phyloP scores from a whole-genome alignment of 2,329 filamentous ascomycete genomes.

The Zymoseptoria pseudotritici region DNA sequence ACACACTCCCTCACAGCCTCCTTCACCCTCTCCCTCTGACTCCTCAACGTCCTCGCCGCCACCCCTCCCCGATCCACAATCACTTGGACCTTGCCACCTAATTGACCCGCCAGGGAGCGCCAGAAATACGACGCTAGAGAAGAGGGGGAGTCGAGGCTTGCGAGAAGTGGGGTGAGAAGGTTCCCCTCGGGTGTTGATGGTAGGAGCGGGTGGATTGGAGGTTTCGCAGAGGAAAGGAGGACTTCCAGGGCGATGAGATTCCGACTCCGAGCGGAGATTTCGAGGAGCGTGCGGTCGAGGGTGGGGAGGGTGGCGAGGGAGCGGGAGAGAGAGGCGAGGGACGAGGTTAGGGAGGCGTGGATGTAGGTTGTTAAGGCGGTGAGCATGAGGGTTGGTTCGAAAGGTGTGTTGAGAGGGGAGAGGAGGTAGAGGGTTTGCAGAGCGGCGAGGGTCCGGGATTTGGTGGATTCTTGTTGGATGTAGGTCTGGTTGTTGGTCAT shows the following conservation, averaged over 20 bases:
- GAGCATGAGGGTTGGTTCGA: conserved; percentile 64
- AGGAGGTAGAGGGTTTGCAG: conserved; percentile 72
- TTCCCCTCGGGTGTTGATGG: conserved; percentile 30
- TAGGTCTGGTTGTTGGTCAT: conserved; percentile 36
- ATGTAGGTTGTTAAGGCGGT: conserved; percentile 74
- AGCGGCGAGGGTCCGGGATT: conserved; percentile 64
- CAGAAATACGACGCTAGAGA: conserved; percentile 89
- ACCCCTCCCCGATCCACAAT: conserved; percentile 77
- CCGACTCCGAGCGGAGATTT: conserved; percentile 78
- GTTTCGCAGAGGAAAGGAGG: conserved; percentile 61
- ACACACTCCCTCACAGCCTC: conserved; percentile 80
- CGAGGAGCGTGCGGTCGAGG: conserved; percentile 71
- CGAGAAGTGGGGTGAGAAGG: conserved; percentile 61
- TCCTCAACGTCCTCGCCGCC: conserved; percentile 69
- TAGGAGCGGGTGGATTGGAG: conserved; percentile 63
- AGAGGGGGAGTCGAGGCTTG: conserved; percentile 60
- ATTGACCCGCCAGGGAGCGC: conserved; percentile 72
- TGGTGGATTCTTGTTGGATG: conserved; percentile 64
- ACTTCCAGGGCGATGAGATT: conserved; percentile 83
- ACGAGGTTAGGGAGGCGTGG: conserved; percentile 70
- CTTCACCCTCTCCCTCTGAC: conserved; percentile 65
- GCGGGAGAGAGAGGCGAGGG: conserved; percentile 64
- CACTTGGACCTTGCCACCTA: conserved; percentile 73
- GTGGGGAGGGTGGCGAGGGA: conserved; percentile 72
- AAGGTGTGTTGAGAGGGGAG: conserved; percentile 54